Conservation (phyloP, 148 eudicot genomes). For the Camellia granthamiana region DNA sequence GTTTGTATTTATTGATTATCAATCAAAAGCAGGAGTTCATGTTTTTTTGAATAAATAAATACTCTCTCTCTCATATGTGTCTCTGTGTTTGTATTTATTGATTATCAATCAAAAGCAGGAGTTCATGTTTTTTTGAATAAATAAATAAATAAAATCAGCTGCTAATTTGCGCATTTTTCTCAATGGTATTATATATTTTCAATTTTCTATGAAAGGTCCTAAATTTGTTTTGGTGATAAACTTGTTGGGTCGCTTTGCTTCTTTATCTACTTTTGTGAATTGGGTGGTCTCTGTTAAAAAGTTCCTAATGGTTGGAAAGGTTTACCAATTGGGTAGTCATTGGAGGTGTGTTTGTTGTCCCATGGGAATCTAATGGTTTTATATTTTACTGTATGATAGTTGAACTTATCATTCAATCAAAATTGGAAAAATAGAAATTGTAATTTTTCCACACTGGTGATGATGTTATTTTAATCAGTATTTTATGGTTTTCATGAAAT, state of each 20-base stretch:
- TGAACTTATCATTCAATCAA: not conserved
- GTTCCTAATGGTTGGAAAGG: no score
- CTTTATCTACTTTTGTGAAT: not conserved
- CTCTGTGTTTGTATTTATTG: no score
- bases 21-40: no score
- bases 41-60: no score
- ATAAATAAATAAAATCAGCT: no score
- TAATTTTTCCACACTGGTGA: not conserved
- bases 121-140: no score
- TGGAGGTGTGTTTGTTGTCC: not conserved
- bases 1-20: no score
- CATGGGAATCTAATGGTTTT: no score
- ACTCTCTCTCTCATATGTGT: not conserved
- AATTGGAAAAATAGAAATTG: not conserved
- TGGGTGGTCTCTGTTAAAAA: no score
- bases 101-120: no score
- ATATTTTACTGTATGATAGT: not conserved
- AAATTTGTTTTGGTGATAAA: no score
- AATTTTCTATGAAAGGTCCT: no score
- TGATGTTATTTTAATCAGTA: not conserved
- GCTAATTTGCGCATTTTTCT: not conserved
- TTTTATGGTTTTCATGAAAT: not conserved
- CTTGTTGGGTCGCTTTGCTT: not conserved
- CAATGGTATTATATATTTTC: not conserved
- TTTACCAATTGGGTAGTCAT: not conserved